Percentiles rank a stretch among this genome's conserved stretches.
phyloP scores from a whole-genome alignment of 208 protist genomes.

The Porcisia deanei region DNA sequence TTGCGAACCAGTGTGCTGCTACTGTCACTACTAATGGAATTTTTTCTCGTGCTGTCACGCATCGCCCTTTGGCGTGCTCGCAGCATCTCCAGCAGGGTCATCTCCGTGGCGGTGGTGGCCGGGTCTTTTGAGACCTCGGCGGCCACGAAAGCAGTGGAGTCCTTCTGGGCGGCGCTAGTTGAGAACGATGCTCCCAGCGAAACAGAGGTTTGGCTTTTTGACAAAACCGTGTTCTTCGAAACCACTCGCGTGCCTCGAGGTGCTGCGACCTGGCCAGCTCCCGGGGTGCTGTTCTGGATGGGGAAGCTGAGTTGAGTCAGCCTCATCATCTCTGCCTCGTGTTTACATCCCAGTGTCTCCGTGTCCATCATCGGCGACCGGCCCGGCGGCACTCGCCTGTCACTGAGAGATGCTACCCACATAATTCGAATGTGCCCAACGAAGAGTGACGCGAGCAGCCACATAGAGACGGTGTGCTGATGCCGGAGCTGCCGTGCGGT shows the following conservation, averaged over 20 bases:
- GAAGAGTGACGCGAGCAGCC: slow-evolving; percentile 27
- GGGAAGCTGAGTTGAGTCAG: slow-evolving; percentile 22
- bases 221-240: slow-evolving; percentile 13
- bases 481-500: slow-evolving; percentile 13
- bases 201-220: slow-evolving; percentile 14
- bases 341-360: slow-evolving; percentile 12
- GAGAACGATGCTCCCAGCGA: background rate
- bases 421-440: slow-evolving; percentile 22
- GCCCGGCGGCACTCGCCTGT: background rate
- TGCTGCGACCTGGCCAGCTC: background rate
- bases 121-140: background rate
- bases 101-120: background rate
- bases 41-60: background rate
- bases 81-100: slow-evolving; percentile 22
- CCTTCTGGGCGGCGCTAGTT: background rate
- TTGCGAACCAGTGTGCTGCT: background rate
- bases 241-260: slow-evolving; percentile 16
- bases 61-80: slow-evolving; percentile 8
- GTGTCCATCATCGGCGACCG: slow-evolving; percentile 10
- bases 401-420: slow-evolving; percentile 2
- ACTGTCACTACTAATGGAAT: background rate
- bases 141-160: no score
- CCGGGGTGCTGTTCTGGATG: background rate
- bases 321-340: slow-evolving; percentile 18
- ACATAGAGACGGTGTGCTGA: slow-evolving; percentile 28